Base-by-base conservation (phyloP, 768 basidiomycete species). In the Mycena albidolilacea region DNA sequence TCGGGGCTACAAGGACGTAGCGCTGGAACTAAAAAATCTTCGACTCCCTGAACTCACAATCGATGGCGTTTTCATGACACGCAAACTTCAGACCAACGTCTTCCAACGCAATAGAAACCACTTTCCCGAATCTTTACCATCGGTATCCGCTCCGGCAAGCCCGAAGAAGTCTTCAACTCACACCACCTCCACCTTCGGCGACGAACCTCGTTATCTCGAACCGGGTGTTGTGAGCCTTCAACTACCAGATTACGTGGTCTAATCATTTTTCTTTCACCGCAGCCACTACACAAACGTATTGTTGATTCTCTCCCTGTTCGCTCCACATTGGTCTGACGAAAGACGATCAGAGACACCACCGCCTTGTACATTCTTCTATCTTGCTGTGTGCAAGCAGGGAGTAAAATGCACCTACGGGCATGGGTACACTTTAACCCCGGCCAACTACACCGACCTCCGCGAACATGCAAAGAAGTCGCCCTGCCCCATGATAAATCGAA, bases 321-420 rank as follows among this genome's bases (percentile, higher is more conserved):
- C 17, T 58, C 15, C 19, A 39, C 10, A 11, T 67, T 19, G 41
- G 9, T 46, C 23, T 23, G 35, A 4, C 58, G 7, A 37, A 55
- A 9, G 15, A 21, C 8, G 48, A 19, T 23, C 62, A 70, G 62
- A 86, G 73, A 79, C 48, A 54, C 85, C 85, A 0, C 79, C 85
- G 9, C 85, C 86, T n/a, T 87, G 86, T 75, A 86, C 86, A 39
- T 76, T 87, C 19, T 85, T 81, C 77, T 87, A 87, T 64, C 80
- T 87, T 38, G 79, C 81, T 14, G 72, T 30, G 21, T 76, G 75
- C 38, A 65, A 80, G 59, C 86, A 86, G 74, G 79, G 82, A 58
- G 77, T 75, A 46, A 85, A 80, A 39, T 80, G 79, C 15, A 79
- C 80, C 35, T 87, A 69, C 48, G 82, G 78, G 14, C 86, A 87